A percentile compares a stretch with the other conserved stretches of the same genome.
Evolutionary conservation across 2,329 filamentous ascomycete genomes (phyloP).

Genomic region (Aspergillus glaucus): DNA sequence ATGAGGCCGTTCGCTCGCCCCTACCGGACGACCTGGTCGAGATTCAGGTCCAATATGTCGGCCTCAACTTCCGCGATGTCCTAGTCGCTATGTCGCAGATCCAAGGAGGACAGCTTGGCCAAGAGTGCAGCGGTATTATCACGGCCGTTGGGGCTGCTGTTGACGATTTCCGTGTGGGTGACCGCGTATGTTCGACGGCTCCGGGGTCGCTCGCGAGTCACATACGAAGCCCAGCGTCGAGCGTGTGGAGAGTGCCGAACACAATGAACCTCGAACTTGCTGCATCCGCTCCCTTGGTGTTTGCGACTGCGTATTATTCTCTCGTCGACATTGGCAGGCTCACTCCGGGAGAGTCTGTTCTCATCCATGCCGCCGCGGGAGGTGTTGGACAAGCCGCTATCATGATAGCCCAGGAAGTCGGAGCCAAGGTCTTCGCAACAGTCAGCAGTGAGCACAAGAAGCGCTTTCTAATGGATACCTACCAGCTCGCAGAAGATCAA

Average conservation of each 20-base stretch:
- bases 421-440: conserved; percentile 20
- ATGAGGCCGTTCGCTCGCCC: conserved; percentile 4
- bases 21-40: conserved; percentile 24
- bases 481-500: conserved; percentile 15
- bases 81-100: conserved; percentile 32
- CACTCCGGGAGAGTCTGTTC: conserved; percentile 12
- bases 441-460: conserved; percentile 20
- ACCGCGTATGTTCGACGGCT: conserved; percentile 28
- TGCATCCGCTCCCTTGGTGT: conserved; percentile 16
- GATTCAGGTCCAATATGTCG: conserved; percentile 29
- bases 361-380: conserved; percentile 24
- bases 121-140: conserved; percentile 30
- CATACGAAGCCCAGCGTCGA: conserved; percentile 19
- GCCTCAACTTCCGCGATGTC: conserved; percentile 33
- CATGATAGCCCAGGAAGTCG: conserved; percentile 16
- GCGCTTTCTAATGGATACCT: conserved; percentile 15
- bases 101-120: conserved; percentile 22
- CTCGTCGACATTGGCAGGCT: conserved; percentile 16
- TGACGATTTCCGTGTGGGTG: conserved; percentile 22
- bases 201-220: conserved; percentile 26
- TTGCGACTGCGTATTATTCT: conserved; percentile 17
- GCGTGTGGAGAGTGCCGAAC: conserved; percentile 12
- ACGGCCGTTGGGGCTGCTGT: conserved; percentile 25
- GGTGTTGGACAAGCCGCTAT: conserved; percentile 24
- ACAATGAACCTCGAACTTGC: conserved; percentile 16